These are phyloP conservation scores for Isoetes taiwanensis DNA, from an alignment of 75 land plant genomes.

Conservation along the genomic window DNA sequence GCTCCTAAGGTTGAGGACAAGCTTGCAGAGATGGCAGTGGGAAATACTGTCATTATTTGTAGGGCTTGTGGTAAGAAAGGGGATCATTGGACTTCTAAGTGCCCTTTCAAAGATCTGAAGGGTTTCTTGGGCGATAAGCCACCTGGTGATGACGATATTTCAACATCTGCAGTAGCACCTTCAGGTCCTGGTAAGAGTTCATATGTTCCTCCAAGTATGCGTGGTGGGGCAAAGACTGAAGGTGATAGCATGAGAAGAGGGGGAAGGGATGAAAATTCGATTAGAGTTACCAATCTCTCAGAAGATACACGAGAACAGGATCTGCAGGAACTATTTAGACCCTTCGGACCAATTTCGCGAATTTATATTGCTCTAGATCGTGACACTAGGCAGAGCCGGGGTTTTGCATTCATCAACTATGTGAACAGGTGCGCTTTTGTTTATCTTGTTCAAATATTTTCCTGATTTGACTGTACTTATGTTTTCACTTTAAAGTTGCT, in stretches of 20 bases:
- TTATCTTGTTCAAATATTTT: neutral
- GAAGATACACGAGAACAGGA: conserved; percentile 75
- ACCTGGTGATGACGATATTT: conserved; percentile 15
- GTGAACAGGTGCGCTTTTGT: conserved; percentile 24
- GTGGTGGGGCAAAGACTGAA: conserved; percentile 37
- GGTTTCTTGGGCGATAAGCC: conserved; percentile 32
- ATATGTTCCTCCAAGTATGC: conserved; percentile 61
- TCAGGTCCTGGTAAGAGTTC: conserved; percentile 19
- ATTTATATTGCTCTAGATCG: conserved; percentile 70
- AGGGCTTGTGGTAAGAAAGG: conserved; percentile 77
- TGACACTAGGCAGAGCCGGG: conserved; percentile 58
- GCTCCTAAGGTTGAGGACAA: conserved; percentile 19
- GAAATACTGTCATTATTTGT: conserved; percentile 65
- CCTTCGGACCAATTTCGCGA: conserved; percentile 52
- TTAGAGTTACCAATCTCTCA: conserved; percentile 65
- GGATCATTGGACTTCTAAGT: conserved; percentile 78
- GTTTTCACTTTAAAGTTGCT: no score
- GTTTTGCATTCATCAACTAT: conserved; percentile 77
- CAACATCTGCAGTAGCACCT: conserved; percentile 18
- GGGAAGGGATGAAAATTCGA: conserved; percentile 69
- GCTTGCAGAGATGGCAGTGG: conserved; percentile 25
- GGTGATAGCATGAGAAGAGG: conserved; percentile 42
- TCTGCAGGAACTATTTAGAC: conserved; percentile 55
- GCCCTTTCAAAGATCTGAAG: conserved; percentile 66
- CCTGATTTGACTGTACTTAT: neutral